Conservation (phyloP, 257 asterid species). For the Cynanchum wilfordii region DNA sequence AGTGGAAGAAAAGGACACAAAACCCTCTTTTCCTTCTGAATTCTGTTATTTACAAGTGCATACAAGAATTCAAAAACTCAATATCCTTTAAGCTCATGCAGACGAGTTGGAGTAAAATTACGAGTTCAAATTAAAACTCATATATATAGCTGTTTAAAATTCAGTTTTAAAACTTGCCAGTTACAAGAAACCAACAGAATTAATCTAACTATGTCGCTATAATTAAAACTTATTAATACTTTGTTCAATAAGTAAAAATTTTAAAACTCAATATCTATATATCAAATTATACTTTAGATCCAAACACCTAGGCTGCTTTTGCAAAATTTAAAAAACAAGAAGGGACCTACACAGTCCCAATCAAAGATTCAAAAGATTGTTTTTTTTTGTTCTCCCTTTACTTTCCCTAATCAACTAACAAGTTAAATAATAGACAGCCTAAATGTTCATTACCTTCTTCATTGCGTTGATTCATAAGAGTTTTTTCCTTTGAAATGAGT, state of each 20-base stretch:
- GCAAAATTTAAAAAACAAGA: constrained; percentile 25
- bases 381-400: constrained; percentile 16
- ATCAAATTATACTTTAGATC: constrained; percentile 29
- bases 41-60: constrained; percentile 11
- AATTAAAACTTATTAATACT: too few species aligned
- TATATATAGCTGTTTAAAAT: too few species aligned
- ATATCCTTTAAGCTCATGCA: too few species aligned
- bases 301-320: constrained; percentile 31
- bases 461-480: constrained; percentile 13
- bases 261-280: constrained; percentile 9
- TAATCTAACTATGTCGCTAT: too few species aligned
- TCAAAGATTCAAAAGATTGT: constrained; percentile 53
- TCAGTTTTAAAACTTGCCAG: too few species aligned
- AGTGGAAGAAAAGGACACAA: constrained; percentile 24
- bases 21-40: constrained; percentile 22
- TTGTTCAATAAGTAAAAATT: too few species aligned
- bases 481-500: constrained; percentile 5
- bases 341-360: constrained; percentile 38
- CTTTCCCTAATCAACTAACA: constrained; percentile 36
- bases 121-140: too few species aligned
- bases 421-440: constrained; percentile 32
- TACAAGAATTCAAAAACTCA: constrained; percentile 31
- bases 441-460: constrained; percentile 23
- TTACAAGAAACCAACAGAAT: too few species aligned
- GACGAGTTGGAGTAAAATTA: too few species aligned